These are phyloP conservation scores for Saccharata proteae DNA, from an alignment of 2,329 filamentous ascomycete genomes.

Conservation along the genomic window DNA sequence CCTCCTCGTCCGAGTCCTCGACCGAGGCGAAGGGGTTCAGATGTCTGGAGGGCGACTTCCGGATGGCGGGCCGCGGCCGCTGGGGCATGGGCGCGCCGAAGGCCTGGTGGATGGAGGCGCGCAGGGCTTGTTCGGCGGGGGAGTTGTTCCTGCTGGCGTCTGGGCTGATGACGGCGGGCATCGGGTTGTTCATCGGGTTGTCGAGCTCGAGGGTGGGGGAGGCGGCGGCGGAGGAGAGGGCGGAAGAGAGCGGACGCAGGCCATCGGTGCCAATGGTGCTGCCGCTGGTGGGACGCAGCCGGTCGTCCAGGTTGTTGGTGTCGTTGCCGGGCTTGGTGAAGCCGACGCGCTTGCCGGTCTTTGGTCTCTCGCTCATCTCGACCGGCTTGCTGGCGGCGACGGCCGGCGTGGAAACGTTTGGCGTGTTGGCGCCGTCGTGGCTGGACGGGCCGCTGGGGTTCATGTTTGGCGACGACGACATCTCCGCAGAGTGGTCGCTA, in stretches of 20 bases:
- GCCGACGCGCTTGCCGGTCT: conserved; percentile 7
- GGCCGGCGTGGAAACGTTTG: conserved; percentile 3
- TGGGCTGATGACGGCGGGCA: conserved; percentile 5
- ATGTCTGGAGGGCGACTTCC: conserved; percentile 18
- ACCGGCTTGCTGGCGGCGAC: conserved; percentile 1
- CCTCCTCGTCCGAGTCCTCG: conserved; percentile 23
- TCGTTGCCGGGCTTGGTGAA: conserved; percentile 6
- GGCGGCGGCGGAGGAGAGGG: conserved; percentile 4
- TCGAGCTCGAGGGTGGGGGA: conserved; percentile 6
- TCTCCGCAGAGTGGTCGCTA: conserved; percentile 9
- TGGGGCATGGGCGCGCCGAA: conserved; percentile 21
- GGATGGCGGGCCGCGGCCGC: conserved; percentile 25
- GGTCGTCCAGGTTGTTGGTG: conserved; percentile 3
- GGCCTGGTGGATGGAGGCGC: conserved; percentile 22
- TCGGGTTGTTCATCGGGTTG: conserved; percentile 3
- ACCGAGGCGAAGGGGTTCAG: conserved; percentile 17
- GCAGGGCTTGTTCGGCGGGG: conserved; percentile 17
- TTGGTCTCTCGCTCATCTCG: neutral
- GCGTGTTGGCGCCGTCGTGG: too few relatives aligned
- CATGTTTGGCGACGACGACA: conserved; percentile 4
- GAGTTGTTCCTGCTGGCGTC: conserved; percentile 4
- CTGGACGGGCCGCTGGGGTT: too few relatives aligned
- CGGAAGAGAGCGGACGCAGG: conserved; percentile 2
- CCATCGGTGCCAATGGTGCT: neutral
- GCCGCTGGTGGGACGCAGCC: too few relatives aligned